Base-by-base conservation (phyloP, 768 basidiomycete species). In the Termitomyces sp. region DNA sequence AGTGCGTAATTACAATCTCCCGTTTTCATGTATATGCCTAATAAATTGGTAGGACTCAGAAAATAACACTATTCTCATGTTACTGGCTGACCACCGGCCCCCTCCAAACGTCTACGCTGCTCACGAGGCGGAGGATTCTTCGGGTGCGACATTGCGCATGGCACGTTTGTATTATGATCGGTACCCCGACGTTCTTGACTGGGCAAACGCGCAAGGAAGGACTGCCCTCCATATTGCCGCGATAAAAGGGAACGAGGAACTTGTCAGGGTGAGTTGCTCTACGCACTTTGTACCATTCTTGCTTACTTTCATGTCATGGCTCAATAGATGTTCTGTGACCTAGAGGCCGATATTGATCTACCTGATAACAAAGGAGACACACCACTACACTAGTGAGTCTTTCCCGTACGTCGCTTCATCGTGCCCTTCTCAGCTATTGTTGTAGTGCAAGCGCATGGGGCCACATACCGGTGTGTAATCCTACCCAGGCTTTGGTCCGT, bases 281-380 rank as follows among this genome's bases (percentile, higher is more conserved):
- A 40, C 51, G 38, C 65, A 63, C 60, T 58, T 55, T 45, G 49
- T 35, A 42, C n/a, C 12, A 40, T 28, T 8, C 12, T 16, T 61
- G 32, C 44, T 54, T 49, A 40, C 44, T 49, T 49, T 35, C 45
- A 32, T 49, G 15, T 36, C 46, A 52, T 56, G n/a, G 42, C 59
- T 44, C 16, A 32, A 62, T 67, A 94, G 94, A 93, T 95, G 87
- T 79, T 96, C 46, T 94, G 91, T 72, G 94, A 96, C 75, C 76
- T 94, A 20, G 92, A 88, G 6, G 96, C 95, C 32, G 96, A 97
- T 75, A 81, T 90, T 65, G 91, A 97, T 75, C 75, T 98, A 55
- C 81, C 94, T 12, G 96, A 98, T 76, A 87, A 94, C 63, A 86
- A 90, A 75, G 96, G 96, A 50, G 96, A 97, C 68, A 92, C 94